phyloP scores from a whole-genome alignment of 2,329 filamentous ascomycete species.

The Lachnellula subtilissima region DNA sequence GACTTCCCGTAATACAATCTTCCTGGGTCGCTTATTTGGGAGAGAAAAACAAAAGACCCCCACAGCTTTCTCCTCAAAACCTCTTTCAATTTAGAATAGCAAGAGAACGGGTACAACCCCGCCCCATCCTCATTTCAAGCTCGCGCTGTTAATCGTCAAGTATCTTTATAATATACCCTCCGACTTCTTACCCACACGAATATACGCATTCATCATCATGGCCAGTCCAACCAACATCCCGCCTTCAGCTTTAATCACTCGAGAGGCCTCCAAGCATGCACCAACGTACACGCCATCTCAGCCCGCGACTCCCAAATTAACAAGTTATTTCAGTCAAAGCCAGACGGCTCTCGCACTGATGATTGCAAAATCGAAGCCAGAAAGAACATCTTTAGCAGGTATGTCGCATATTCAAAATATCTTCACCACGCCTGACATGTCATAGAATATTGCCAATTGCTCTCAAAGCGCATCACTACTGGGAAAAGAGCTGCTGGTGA shows the following conservation, averaged over 20 bases:
- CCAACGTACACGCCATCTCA: not conserved
- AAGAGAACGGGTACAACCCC: too few species aligned
- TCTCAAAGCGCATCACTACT: constrained; percentile 17
- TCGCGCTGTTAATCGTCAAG: too few species aligned
- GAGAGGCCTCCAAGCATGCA: not conserved
- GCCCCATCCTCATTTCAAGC: too few species aligned
- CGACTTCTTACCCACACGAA: too few species aligned
- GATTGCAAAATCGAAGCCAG: constrained; percentile 21
- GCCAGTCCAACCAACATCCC: not conserved
- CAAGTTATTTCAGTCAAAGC: constrained; percentile 15
- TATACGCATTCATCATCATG: too few species aligned
- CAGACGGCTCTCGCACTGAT: constrained; percentile 24
- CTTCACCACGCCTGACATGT: constrained; percentile 3
- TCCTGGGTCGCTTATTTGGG: too few species aligned
- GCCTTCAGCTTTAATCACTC: not conserved
- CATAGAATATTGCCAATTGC: constrained; percentile 23
- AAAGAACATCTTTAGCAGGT: constrained; percentile 19
- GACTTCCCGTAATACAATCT: too few species aligned
- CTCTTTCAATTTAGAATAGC: too few species aligned
- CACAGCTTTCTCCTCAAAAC: too few species aligned
- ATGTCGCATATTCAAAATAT: not conserved
- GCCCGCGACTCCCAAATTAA: constrained; percentile 2
- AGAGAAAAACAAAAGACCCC: too few species aligned
- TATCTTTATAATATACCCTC: too few species aligned
- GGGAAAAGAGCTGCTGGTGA: constrained; percentile 1